phyloP scores from a whole-genome alignment of 768 basidiomycete genomes.

The Vishniacozyma victoriae region DNA sequence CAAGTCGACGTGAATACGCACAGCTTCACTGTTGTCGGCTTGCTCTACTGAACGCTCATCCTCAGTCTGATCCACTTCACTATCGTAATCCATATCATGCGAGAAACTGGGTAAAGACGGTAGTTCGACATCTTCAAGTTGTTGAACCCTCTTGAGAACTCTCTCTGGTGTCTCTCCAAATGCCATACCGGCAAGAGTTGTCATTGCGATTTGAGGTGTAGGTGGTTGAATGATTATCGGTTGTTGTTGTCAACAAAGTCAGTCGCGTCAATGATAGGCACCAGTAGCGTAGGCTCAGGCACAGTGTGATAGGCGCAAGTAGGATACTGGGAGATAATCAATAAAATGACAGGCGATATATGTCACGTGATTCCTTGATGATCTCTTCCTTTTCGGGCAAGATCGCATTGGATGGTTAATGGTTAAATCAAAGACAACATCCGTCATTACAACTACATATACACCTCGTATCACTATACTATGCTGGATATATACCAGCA shows the following conservation, averaged over 20 bases:
- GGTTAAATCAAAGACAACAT: too few species aligned
- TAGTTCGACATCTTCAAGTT: slow-evolving; percentile 35
- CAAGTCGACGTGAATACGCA: slow-evolving; percentile 1
- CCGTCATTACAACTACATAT: too few species aligned
- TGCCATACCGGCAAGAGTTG: slow-evolving; percentile 16
- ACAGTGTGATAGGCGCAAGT: background rate
- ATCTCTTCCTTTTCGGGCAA: background rate
- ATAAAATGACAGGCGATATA: background rate
- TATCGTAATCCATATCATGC: slow-evolving; percentile 36
- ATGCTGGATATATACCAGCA: too few species aligned
- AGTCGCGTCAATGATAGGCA: background rate
- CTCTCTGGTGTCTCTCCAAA: slow-evolving; percentile 28
- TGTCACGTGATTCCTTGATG: background rate
- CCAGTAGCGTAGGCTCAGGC: background rate
- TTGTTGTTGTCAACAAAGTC: background rate
- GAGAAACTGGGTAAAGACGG: slow-evolving; percentile 40
- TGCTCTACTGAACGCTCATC: slow-evolving; percentile 5
- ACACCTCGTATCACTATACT: too few species aligned
- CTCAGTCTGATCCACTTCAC: slow-evolving; percentile 1
- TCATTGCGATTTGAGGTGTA: background rate
- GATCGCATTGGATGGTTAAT: too few species aligned
- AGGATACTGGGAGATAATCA: background rate
- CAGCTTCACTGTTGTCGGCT: too few species aligned
- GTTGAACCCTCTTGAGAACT: slow-evolving; percentile 30
- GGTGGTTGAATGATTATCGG: background rate